Evolutionary conservation across 768 basidiomycete species (phyloP).

Genomic region (Kondoa subrosea): DNA sequence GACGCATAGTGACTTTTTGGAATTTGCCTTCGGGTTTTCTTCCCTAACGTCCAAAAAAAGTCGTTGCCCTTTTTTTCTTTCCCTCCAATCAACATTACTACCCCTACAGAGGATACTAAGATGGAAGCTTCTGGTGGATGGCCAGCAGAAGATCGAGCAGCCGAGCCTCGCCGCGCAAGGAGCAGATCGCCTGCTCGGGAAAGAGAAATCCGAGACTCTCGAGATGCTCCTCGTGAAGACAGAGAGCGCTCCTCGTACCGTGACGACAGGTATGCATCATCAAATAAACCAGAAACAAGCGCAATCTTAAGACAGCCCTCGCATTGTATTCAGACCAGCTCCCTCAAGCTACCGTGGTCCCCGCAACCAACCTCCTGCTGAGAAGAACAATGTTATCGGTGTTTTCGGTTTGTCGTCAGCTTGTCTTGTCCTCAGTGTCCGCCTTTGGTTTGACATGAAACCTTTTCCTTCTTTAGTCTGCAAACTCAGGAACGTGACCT

Average conservation of each 20-base stretch:
- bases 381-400: neutral
- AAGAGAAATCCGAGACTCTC: neutral
- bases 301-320: neutral
- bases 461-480: constrained; percentile 97
- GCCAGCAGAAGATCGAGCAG: neutral
- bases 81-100: neutral
- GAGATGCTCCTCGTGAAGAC: neutral
- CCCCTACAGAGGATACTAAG: neutral
- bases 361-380: neutral
- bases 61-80: too few relatives aligned
- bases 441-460: too few relatives aligned
- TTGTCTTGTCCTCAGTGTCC: too few relatives aligned
- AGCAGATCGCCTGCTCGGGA: neutral
- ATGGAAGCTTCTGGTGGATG: neutral
- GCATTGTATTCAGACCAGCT: neutral
- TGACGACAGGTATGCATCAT: neutral
- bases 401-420: neutral
- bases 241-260: neutral
- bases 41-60: too few relatives aligned
- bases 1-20: too few relatives aligned
- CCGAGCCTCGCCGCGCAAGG: neutral
- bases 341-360: neutral
- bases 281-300: neutral
- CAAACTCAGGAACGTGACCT: constrained; percentile 83
- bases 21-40: neutral